Evolutionary conservation across 2,329 filamentous ascomycete genomes (phyloP).

Genomic region (Paradendryphiella salina): DNA sequence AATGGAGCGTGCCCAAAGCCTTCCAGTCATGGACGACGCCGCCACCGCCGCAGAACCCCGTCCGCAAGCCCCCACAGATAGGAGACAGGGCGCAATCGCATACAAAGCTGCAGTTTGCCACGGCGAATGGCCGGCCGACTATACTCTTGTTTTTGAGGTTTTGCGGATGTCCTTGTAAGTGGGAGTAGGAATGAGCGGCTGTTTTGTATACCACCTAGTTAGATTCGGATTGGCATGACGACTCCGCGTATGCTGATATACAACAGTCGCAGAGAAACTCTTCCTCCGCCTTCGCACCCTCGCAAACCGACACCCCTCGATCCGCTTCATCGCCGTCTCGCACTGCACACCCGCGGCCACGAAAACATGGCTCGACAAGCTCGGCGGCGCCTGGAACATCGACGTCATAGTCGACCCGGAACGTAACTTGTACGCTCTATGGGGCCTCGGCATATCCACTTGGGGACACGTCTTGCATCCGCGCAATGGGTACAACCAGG

Average conservation of each 20-base stretch:
- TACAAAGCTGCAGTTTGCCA: slow-evolving; percentile 38
- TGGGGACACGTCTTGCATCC: slow-evolving; percentile 43
- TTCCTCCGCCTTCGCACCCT: slow-evolving; percentile 61
- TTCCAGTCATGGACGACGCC: slow-evolving; percentile 42
- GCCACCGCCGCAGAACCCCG: slow-evolving; percentile 29
- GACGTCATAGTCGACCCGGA: slow-evolving; percentile 61
- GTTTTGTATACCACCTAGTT: too few species aligned
- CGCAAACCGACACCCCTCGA: slow-evolving; percentile 55
- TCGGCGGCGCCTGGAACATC: slow-evolving; percentile 62
- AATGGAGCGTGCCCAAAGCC: slow-evolving; percentile 41
- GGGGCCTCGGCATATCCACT: slow-evolving; percentile 58
- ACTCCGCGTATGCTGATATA: too few species aligned
- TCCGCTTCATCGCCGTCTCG: slow-evolving; percentile 62
- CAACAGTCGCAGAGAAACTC: slow-evolving; percentile 49
- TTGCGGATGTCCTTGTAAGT: slow-evolving; percentile 44
- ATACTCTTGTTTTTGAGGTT: slow-evolving; percentile 41
- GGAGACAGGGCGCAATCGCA: slow-evolving; percentile 35
- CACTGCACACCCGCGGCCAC: slow-evolving; percentile 62
- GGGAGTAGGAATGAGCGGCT: too few species aligned
- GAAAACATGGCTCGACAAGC: slow-evolving; percentile 59
- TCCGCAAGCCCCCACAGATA: slow-evolving; percentile 34
- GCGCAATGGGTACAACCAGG: slow-evolving; percentile 43
- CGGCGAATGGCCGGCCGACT: slow-evolving; percentile 36
- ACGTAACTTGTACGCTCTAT: slow-evolving; percentile 61
- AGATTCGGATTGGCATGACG: too few species aligned